Evolutionary conservation across 768 basidiomycete genomes (phyloP).

Genomic region (Calocera cornea): DNA sequence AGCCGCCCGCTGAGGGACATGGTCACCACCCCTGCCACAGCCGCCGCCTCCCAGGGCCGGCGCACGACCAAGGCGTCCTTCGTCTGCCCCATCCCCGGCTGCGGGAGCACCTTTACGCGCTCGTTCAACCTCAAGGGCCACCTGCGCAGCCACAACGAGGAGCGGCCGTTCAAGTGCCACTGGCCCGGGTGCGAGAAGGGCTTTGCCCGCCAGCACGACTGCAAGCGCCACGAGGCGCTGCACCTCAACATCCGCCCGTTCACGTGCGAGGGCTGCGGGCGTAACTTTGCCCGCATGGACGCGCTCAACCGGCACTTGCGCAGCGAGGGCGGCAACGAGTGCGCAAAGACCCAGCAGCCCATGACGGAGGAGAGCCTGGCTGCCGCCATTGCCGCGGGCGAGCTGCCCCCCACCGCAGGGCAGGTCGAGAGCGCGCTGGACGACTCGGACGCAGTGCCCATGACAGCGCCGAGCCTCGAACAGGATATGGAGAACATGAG

Average conservation of each 20-base stretch:
- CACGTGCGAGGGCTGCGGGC: constrained; percentile 81
- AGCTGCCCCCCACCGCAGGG: background rate
- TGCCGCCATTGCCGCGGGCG: constrained; percentile 15
- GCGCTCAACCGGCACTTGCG: constrained; percentile 82
- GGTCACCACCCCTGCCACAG: constrained; percentile 82
- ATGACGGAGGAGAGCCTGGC: constrained; percentile 20
- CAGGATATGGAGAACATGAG: background rate
- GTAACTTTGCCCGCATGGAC: constrained; percentile 90
- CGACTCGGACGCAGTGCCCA: background rate
- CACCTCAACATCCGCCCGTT: constrained; percentile 89
- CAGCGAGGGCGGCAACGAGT: constrained; percentile 72
- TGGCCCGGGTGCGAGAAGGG: constrained; percentile 93
- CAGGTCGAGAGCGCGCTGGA: background rate
- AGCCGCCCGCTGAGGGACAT: background rate
- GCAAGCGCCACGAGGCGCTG: constrained; percentile 89
- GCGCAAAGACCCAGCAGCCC: constrained; percentile 34
- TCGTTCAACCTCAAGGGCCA: constrained; percentile 96
- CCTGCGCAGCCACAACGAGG: constrained; percentile 85
- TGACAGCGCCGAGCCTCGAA: background rate
- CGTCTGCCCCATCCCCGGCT: constrained; percentile 65
- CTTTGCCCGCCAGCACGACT: constrained; percentile 89
- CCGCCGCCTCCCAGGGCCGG: constrained; percentile 70
- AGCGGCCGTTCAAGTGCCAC: constrained; percentile 87
- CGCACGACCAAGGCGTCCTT: constrained; percentile 84
- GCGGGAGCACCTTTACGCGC: constrained; percentile 78